Percentiles rank a stretch among this genome's conserved stretches.
Evolutionary conservation across 2,329 filamentous ascomycete genomes (phyloP).

Genomic region (Catunica adiposa): DNA sequence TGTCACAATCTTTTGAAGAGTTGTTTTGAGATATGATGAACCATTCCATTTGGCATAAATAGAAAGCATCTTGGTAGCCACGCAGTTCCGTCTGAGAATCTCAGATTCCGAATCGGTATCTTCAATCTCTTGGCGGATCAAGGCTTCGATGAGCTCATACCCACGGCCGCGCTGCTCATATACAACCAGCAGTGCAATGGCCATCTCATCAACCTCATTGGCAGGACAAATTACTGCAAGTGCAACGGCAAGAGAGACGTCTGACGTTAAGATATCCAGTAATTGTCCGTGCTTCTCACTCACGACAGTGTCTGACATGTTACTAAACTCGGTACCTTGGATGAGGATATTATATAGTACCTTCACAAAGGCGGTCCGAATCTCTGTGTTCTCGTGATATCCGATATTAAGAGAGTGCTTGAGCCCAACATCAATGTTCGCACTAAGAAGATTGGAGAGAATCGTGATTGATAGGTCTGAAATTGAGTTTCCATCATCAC

Average conservation of each 20-base stretch:
- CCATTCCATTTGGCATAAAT: conserved; percentile 60
- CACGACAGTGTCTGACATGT: conserved; percentile 48
- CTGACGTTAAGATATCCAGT: conserved; percentile 43
- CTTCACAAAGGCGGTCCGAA: conserved; percentile 52
- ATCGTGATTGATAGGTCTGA: conserved; percentile 51
- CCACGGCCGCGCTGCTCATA: conserved; percentile 49
- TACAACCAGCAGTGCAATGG: conserved; percentile 50
- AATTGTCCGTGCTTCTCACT: conserved; percentile 53
- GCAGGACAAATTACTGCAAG: conserved; percentile 52
- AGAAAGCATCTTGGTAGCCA: conserved; percentile 57
- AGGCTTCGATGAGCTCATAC: conserved; percentile 45
- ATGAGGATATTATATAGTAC: conserved; percentile 54
- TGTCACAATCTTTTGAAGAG: conserved; percentile 50
- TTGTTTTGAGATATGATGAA: conserved; percentile 42
- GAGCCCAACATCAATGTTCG: conserved; percentile 54
- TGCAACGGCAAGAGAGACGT: conserved; percentile 44
- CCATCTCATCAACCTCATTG: conserved; percentile 51
- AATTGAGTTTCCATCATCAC: conserved; percentile 38
- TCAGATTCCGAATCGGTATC: conserved; percentile 55
- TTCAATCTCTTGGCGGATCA: conserved; percentile 53
- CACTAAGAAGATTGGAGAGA: conserved; percentile 50
- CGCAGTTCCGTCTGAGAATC: conserved; percentile 48
- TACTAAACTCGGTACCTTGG: conserved; percentile 57
- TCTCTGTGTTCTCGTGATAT: conserved; percentile 54
- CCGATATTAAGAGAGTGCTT: conserved; percentile 55